Conservation (phyloP, 345 rosid genomes). For the Brassica incana region DNA sequence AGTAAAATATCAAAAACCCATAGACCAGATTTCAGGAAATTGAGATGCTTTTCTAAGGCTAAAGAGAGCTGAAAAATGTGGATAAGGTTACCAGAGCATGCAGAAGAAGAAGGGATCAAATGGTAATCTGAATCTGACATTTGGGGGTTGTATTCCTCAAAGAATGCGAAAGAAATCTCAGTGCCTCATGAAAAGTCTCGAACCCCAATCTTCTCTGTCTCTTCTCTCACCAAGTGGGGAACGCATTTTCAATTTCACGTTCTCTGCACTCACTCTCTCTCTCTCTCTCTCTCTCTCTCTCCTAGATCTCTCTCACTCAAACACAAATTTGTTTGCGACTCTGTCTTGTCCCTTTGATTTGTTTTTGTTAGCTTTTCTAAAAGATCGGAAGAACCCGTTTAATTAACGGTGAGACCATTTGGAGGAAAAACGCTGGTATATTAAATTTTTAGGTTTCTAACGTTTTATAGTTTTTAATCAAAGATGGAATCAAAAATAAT, state of each 20-base stretch:
- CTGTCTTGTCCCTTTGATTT: slow-evolving; percentile 16
- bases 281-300: background rate
- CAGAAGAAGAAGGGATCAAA: slow-evolving; percentile 1
- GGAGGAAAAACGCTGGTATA: no score
- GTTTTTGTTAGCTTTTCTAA: background rate
- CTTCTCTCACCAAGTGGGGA: slow-evolving; percentile 29
- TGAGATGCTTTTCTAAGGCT: background rate
- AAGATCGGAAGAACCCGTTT: slow-evolving; percentile 13
- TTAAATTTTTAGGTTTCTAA: no score
- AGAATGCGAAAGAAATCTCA: slow-evolving; percentile 5
- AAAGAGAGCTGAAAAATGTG: slow-evolving; percentile 24
- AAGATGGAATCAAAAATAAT: no score
- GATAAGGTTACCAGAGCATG: slow-evolving; percentile 35
- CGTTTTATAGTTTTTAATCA: no score
- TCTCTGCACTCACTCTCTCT: slow-evolving; percentile 31
- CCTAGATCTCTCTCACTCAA: background rate
- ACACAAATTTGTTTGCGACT: slow-evolving; percentile 3
- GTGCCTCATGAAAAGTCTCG: slow-evolving; percentile 1
- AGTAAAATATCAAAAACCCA: background rate
- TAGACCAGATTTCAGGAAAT: slow-evolving; percentile 9
- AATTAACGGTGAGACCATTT: no score
- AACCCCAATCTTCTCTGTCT: slow-evolving; percentile 15
- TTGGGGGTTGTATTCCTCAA: slow-evolving; percentile 4
- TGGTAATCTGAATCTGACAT: slow-evolving; percentile 2
- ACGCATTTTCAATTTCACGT: slow-evolving; percentile 39